phyloP scores from a whole-genome alignment of 2,329 filamentous ascomycete genomes.

The Claviceps africana region DNA sequence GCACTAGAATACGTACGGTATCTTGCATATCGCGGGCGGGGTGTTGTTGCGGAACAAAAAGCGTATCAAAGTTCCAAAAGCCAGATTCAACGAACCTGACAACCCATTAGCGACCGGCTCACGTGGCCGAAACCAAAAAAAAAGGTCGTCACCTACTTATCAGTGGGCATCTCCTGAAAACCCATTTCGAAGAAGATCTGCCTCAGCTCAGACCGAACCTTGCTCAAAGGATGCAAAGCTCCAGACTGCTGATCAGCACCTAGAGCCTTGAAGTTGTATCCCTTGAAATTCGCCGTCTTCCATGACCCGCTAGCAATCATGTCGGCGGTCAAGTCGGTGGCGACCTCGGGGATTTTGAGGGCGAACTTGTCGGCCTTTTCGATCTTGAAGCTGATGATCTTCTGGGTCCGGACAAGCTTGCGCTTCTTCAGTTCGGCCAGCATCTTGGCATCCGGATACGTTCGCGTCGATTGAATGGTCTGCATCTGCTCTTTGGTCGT shows the following conservation, averaged over 20 bases:
- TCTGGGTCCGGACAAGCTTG: conserved; percentile 73
- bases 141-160: conserved; percentile 29
- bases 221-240: conserved; percentile 63
- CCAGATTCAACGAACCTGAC: conserved; percentile 71
- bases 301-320: conserved; percentile 81
- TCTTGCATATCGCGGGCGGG: conserved; percentile 95
- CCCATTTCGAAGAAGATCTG: conserved; percentile 99
- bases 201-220: conserved; percentile 89
- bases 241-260: conserved; percentile 48
- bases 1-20: conserved; percentile 31
- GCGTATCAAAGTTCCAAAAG: conserved; percentile 96
- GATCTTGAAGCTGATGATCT: conserved; percentile 73
- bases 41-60: conserved; percentile 92
- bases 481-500: conserved; percentile 62
- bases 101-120: not conserved
- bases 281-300: conserved; percentile 87
- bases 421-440: conserved; percentile 78
- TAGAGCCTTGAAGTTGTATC: conserved; percentile 59
- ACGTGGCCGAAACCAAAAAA: too few species aligned
- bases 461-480: conserved; percentile 54
- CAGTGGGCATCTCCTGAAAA: conserved; percentile 95
- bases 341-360: conserved; percentile 77
- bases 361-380: conserved; percentile 80
- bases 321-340: conserved; percentile 87
- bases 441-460: conserved; percentile 56